These are phyloP conservation scores for Cyphellophora attinorum DNA, from an alignment of 2,329 filamentous ascomycete genomes.

Conservation along the genomic window DNA sequence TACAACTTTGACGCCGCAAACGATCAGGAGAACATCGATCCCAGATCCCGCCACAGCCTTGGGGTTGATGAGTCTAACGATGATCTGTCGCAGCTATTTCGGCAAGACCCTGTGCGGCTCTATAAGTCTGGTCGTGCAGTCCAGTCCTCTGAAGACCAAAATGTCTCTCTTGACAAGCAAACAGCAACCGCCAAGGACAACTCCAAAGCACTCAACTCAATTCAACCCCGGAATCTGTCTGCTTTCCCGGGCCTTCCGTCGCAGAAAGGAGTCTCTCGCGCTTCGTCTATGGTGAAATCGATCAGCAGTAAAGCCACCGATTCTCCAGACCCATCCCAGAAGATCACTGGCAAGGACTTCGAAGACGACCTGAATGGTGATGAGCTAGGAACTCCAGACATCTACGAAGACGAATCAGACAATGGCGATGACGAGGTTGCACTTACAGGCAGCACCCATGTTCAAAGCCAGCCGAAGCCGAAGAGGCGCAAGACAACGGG, in stretches of 20 bases:
- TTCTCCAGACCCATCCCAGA: no score
- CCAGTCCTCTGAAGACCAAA: neutral
- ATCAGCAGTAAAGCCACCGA: no score
- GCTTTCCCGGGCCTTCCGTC: no score
- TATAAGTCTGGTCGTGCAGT: neutral
- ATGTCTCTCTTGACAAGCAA: neutral
- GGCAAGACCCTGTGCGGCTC: neutral
- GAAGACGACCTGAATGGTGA: neutral
- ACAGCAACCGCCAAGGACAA: neutral
- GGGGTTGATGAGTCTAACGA: no score
- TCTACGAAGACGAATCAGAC: neutral
- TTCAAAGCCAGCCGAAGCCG: no score
- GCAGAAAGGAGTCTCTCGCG: neutral
- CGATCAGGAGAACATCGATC: slow-evolving; percentile 1
- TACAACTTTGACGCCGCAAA: neutral
- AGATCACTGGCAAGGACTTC: no score
- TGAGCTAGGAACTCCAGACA: neutral
- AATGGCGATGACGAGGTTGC: neutral
- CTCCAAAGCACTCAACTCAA: neutral
- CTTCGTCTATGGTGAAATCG: neutral
- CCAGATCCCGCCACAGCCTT: neutral
- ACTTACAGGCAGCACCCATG: no score
- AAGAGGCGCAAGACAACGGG: neutral
- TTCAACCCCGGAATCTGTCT: neutral
- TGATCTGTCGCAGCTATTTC: neutral